Evolutionary conservation across 2,329 filamentous ascomycete genomes (phyloP), one percentile per base, ranked within the genome.

Genomic region (Ophiostoma novo-ulmi): DNA sequence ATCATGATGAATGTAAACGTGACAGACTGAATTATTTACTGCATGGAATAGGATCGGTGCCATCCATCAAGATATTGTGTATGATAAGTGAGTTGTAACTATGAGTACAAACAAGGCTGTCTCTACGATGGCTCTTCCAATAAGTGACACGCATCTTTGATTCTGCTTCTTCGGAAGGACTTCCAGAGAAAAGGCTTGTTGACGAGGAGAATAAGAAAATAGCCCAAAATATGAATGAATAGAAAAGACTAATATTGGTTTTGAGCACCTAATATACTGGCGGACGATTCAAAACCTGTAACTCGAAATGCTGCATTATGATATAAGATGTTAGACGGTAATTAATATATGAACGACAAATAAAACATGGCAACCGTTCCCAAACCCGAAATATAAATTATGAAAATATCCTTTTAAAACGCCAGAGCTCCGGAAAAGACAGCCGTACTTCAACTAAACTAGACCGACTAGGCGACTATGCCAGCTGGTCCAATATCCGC

Each of bases 401-500:
- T 63, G 31, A 13, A 3, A 63, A 35, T 63, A 63, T 63, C 58
- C 58, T 35, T 63, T 63, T 36, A 5, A 63, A 63, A 65, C 35
- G 63, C 35, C 35, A 38, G 17, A 65, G 36, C 35, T 38, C 35
- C 38, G 20, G 17, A 31, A 67, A 67, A 20, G 11, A 63, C 58
- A 31, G 22, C 1, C 13, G 8, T 61, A 22, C 52, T 20, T 1
- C 52, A 26, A 8, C 11, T 22, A 5, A 20, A 20, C 13, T 14
- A 26, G n/a, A 14, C 52, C n/a, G 8, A 10, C 52, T n/a, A 26
- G 2, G 22, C n/a, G 52, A 8, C 65, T 66, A 69, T 20, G 64
- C 65, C 44, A 75, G 39, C 81, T 95, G 94, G 76, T 97, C 93
- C 75, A 99, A 81, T 73, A 99, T 81, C 79, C 90, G 92, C 80